A percentile compares a stretch with the other conserved stretches of the same genome.
phyloP scores from a whole-genome alignment of 345 rosid genomes.

The Hirschfeldia incana region DNA sequence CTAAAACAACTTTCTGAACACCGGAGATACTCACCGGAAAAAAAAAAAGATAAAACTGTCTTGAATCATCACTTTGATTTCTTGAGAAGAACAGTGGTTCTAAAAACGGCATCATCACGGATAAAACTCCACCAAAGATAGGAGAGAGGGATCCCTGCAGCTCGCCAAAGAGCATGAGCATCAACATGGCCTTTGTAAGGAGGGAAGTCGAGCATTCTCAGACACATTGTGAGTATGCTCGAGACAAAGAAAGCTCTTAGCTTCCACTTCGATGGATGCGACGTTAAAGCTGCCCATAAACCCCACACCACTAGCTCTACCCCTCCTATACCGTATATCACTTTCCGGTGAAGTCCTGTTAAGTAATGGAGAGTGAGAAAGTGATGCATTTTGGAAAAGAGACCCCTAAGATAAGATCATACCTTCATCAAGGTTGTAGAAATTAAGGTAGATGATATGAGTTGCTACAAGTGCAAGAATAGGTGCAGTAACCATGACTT shows the following conservation, averaged over 20 bases:
- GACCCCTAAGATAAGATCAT: conserved; percentile 3
- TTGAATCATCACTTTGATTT: conserved; percentile 47
- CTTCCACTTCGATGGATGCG: conserved; percentile 79
- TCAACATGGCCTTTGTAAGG: conserved; percentile 70
- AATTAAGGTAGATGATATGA: conserved; percentile 80
- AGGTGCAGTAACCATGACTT: conserved; percentile 87
- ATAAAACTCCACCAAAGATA: conserved; percentile 90
- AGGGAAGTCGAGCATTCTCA: conserved; percentile 72
- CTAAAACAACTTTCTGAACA: conserved; percentile 38
- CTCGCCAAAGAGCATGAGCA: conserved; percentile 78
- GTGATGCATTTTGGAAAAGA: neutral
- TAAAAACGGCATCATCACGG: conserved; percentile 72
- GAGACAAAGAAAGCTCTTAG: conserved; percentile 61
- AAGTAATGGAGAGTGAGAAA: neutral
- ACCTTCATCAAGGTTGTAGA: conserved; percentile 77
- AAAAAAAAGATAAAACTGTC: neutral
- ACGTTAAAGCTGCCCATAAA: conserved; percentile 62
- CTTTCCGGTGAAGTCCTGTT: conserved; percentile 78
- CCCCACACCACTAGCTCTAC: conserved; percentile 78
- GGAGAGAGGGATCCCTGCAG: conserved; percentile 67
- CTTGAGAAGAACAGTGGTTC: conserved; percentile 61
- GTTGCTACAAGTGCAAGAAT: conserved; percentile 73
- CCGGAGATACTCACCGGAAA: conserved; percentile 41
- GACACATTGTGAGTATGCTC: conserved; percentile 52
- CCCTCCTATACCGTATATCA: conserved; percentile 59